These are phyloP conservation scores for Hortiboletus flavorubellus DNA, from an alignment of 768 basidiomycete species.

Conservation along the genomic window DNA sequence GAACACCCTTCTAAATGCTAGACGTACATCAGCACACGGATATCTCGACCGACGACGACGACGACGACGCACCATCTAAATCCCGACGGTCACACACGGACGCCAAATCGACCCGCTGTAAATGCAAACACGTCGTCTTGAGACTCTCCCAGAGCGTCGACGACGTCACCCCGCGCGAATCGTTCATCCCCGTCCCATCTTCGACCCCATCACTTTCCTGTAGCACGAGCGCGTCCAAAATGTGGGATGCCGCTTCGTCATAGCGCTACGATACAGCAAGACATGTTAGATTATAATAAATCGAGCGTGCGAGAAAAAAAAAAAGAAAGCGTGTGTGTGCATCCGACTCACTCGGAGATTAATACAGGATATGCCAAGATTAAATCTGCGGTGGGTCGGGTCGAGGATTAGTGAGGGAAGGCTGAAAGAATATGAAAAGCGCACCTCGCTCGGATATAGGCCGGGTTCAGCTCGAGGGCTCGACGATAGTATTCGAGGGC, in stretches of 20 bases:
- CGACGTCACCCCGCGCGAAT: slow-evolving; percentile 69
- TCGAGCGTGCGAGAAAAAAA: slow-evolving; percentile 3
- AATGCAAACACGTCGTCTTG: slow-evolving; percentile 75
- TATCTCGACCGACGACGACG: neutral
- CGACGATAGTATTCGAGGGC: slow-evolving; percentile 86
- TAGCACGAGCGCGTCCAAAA: slow-evolving; percentile 83
- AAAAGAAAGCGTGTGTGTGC: neutral
- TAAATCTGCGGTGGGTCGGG: slow-evolving; percentile 61
- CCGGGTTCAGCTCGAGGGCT: slow-evolving; percentile 84
- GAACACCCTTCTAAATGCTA: slow-evolving; percentile 18
- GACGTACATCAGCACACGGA: neutral
- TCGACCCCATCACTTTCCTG: slow-evolving; percentile 82
- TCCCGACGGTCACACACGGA: slow-evolving; percentile 69
- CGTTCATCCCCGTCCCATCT: slow-evolving; percentile 41
- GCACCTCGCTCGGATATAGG: slow-evolving; percentile 85
- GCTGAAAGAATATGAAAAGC: slow-evolving; percentile 9
- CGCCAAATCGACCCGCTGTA: slow-evolving; percentile 76
- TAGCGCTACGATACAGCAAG: slow-evolving; percentile 52
- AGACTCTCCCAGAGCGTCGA: slow-evolving; percentile 85
- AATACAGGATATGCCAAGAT: slow-evolving; percentile 89
- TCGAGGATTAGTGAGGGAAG: neutral
- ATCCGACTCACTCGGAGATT: slow-evolving; percentile 64
- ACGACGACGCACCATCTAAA: slow-evolving; percentile 51
- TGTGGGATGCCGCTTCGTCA: slow-evolving; percentile 81
- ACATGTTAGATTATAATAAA: neutral